phyloP scores from a whole-genome alignment of 2,329 filamentous ascomycete species.

The Aspergillus latus region DNA sequence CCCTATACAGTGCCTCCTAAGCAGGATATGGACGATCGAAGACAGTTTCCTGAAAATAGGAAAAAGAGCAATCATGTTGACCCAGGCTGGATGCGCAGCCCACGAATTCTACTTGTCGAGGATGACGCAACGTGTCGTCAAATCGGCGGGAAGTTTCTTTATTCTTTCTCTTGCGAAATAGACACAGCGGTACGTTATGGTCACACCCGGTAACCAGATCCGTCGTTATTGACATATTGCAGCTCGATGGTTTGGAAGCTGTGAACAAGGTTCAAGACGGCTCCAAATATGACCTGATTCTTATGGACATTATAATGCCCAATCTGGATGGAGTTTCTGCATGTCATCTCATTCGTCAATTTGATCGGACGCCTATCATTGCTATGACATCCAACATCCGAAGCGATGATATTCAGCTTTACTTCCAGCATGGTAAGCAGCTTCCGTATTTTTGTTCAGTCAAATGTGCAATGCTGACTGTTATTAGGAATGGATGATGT shows the following conservation, averaged over 20 bases:
- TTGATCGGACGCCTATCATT: conserved; percentile 81
- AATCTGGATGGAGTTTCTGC: conserved; percentile 92
- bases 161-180: conserved; percentile 63
- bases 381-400: conserved; percentile 99
- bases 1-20: conserved; percentile 77
- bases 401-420: conserved; percentile 93
- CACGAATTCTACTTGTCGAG: conserved; percentile 86
- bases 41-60: conserved; percentile 51
- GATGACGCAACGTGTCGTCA: conserved; percentile 68
- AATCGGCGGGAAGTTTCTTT: conserved; percentile 66
- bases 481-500: conserved; percentile 90
- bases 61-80: conserved; percentile 64
- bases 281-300: conserved; percentile 67
- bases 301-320: conserved; percentile 98
- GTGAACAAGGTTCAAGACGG: conserved; percentile 77
- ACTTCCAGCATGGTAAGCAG: conserved; percentile 86
- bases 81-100: conserved; percentile 65
- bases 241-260: conserved; percentile 86
- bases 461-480: conserved; percentile 24
- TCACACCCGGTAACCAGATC: background rate
- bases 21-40: conserved; percentile 52
- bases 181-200: conserved; percentile 59
- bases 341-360: conserved; percentile 87
- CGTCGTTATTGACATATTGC: conserved; percentile 12
- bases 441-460: background rate